Evolutionary conservation across 495 filamentous ascomycete genomes (phyloP).

Genomic region (Daldinia decipiens): DNA sequence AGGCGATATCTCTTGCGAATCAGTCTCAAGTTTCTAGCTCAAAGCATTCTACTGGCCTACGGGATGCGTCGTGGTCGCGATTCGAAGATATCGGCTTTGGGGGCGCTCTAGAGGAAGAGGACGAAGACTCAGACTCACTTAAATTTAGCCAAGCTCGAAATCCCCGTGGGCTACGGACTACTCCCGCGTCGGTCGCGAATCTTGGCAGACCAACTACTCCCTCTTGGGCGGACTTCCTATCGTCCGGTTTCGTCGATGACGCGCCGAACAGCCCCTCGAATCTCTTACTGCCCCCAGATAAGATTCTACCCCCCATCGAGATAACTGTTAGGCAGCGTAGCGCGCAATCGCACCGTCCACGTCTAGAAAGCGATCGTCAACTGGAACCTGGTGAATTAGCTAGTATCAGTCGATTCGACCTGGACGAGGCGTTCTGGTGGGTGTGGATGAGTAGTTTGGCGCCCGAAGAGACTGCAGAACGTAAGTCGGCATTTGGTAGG

Average conservation of each 20-base stretch:
- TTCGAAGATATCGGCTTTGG: slow-evolving; percentile 97
- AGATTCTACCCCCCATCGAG: slow-evolving; percentile 87
- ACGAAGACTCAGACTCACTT: slow-evolving; percentile 67
- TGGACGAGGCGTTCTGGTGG: slow-evolving; percentile 99
- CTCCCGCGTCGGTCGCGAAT: slow-evolving; percentile 68
- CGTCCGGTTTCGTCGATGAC: slow-evolving; percentile 88
- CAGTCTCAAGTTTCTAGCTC: slow-evolving; percentile 76
- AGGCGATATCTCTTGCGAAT: slow-evolving; percentile 86
- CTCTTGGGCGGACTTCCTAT: slow-evolving; percentile 97
- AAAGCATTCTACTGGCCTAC: slow-evolving; percentile 74
- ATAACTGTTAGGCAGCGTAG: slow-evolving; percentile 76
- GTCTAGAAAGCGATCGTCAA: slow-evolving; percentile 68
- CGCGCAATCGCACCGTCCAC: slow-evolving; percentile 85
- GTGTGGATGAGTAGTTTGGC: slow-evolving; percentile 98
- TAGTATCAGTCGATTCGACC: slow-evolving; percentile 83
- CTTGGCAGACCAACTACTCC: slow-evolving; percentile 90
- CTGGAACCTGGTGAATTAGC: slow-evolving; percentile 94
- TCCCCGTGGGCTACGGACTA: slow-evolving; percentile 62
- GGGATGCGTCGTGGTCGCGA: slow-evolving; percentile 92
- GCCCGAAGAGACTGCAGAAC: slow-evolving; percentile 80
- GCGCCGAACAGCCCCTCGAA: slow-evolving; percentile 61
- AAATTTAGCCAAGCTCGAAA: slow-evolving; percentile 47
- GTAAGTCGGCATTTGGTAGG: slow-evolving; percentile 93
- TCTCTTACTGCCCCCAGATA: slow-evolving; percentile 86
- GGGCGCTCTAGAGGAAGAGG: slow-evolving; percentile 75